These are phyloP conservation scores for Alternaria angustiovoidea DNA, from an alignment of 2,329 filamentous ascomycete species.

Conservation along the genomic window DNA sequence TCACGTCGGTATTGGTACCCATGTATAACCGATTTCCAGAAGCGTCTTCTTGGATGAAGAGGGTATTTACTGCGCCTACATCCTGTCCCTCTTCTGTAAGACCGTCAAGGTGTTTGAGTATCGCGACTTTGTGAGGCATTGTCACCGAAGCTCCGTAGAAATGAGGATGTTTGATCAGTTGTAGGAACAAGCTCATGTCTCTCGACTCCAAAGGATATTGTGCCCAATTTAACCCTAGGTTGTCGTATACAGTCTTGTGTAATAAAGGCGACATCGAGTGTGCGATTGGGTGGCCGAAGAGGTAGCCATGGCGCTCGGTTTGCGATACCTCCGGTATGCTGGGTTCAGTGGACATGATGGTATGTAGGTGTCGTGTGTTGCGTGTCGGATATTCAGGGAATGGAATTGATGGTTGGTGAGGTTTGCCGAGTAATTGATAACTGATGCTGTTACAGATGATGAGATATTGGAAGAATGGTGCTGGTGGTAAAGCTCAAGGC, in stretches of 20 bases:
- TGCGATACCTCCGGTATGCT: conserved; percentile 23
- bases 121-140: conserved; percentile 84
- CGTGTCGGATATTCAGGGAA: neutral
- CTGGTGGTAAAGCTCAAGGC: neutral
- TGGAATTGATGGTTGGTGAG: neutral
- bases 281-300: conserved; percentile 65
- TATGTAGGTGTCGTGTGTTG: neutral
- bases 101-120: conserved; percentile 76
- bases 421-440: neutral
- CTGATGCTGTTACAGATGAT: neutral
- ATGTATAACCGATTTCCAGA: conserved; percentile 64
- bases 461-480: neutral
- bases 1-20: conserved; percentile 83
- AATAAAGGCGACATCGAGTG: conserved; percentile 65
- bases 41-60: conserved; percentile 67
- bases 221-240: conserved; percentile 61
- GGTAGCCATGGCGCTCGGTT: conserved; percentile 60
- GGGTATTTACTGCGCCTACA: conserved; percentile 81
- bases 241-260: conserved; percentile 63
- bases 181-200: conserved; percentile 55
- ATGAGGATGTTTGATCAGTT: conserved; percentile 63
- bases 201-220: conserved; percentile 59
- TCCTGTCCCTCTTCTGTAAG: conserved; percentile 75
- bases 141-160: conserved; percentile 78
- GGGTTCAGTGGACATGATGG: conserved; percentile 26